phyloP scores from a whole-genome alignment of 2,329 filamentous ascomycete species.

The Nigrospora oryzae region DNA sequence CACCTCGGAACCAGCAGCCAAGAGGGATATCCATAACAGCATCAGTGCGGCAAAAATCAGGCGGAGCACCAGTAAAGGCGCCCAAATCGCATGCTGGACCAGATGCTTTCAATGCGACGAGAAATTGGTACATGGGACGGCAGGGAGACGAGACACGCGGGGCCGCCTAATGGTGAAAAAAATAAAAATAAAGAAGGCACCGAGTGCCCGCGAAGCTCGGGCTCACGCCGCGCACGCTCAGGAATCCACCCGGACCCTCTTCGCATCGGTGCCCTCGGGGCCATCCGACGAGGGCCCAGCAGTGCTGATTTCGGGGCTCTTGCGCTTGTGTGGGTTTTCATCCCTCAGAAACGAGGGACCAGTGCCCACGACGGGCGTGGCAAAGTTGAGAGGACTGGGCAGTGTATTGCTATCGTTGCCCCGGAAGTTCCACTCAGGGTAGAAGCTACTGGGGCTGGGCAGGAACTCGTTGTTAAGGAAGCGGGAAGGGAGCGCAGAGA shows the following conservation, averaged over 20 bases:
- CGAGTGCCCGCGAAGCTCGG: not conserved
- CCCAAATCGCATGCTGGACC: too few species aligned
- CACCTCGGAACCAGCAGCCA: too few species aligned
- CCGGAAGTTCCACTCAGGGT: constrained; percentile 79
- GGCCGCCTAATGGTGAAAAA: not conserved
- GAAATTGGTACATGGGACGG: too few species aligned
- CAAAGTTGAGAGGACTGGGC: constrained; percentile 86
- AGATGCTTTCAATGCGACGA: too few species aligned
- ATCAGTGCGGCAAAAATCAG: too few species aligned
- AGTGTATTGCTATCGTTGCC: constrained; percentile 71
- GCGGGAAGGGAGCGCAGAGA: constrained; percentile 86
- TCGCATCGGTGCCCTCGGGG: constrained; percentile 38
- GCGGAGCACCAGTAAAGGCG: too few species aligned
- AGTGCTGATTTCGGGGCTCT: constrained; percentile 43
- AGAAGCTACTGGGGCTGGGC: constrained; percentile 87
- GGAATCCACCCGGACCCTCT: constrained; percentile 43
- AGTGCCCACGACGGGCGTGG: constrained; percentile 63
- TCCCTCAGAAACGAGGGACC: constrained; percentile 57
- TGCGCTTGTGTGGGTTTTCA: constrained; percentile 44
- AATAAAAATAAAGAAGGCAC: not conserved
- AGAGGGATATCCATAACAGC: too few species aligned
- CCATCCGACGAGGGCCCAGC: constrained; percentile 30
- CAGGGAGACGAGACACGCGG: too few species aligned
- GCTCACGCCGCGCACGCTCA: constrained; percentile 12
- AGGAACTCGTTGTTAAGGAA: constrained; percentile 84